phyloP scores from a whole-genome alignment of 495 filamentous ascomycete species.

The Neurospora sublineolata region DNA sequence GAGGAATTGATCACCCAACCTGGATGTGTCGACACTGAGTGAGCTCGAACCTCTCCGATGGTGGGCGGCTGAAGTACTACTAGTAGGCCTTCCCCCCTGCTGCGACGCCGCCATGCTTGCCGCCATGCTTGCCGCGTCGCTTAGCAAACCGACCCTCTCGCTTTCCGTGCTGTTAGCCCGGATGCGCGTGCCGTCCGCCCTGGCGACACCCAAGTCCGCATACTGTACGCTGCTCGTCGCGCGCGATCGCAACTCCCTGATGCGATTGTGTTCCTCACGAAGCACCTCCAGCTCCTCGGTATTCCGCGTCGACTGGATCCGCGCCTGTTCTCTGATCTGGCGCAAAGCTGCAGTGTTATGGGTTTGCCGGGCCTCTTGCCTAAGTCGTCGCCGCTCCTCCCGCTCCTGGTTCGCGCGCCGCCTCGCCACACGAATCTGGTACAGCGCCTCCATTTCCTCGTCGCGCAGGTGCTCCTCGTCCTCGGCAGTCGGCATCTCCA shows the following conservation, averaged over 20 bases:
- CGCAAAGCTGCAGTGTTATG: constrained; percentile 55
- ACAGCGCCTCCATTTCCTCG: constrained; percentile 83
- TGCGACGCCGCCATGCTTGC: constrained; percentile 33
- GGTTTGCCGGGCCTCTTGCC: constrained; percentile 56
- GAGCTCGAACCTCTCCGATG: constrained; percentile 34
- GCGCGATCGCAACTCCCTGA: constrained; percentile 52
- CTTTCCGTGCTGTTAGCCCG: constrained; percentile 71
- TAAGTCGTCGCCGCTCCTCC: constrained; percentile 54
- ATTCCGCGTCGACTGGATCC: constrained; percentile 25
- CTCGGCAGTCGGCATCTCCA: constrained; percentile 50
- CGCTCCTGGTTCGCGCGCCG: constrained; percentile 65
- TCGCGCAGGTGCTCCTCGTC: constrained; percentile 74
- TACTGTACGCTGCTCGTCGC: constrained; percentile 79
- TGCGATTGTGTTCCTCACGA: constrained; percentile 55
- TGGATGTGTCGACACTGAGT: constrained; percentile 35
- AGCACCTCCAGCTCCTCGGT: constrained; percentile 35
- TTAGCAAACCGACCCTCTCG: constrained; percentile 61
- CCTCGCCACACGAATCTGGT: constrained; percentile 74
- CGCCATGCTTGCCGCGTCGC: constrained; percentile 53
- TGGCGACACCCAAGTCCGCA: constrained; percentile 70
- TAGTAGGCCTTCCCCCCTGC: background rate
- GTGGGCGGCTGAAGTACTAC: constrained; percentile 10
- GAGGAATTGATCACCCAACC: constrained; percentile 6
- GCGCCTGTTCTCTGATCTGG: constrained; percentile 38
- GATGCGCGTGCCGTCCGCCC: constrained; percentile 79